These are phyloP conservation scores for Skeletonema menzelii DNA, from an alignment of 108 stramenopile species.

Conservation along the genomic window DNA sequence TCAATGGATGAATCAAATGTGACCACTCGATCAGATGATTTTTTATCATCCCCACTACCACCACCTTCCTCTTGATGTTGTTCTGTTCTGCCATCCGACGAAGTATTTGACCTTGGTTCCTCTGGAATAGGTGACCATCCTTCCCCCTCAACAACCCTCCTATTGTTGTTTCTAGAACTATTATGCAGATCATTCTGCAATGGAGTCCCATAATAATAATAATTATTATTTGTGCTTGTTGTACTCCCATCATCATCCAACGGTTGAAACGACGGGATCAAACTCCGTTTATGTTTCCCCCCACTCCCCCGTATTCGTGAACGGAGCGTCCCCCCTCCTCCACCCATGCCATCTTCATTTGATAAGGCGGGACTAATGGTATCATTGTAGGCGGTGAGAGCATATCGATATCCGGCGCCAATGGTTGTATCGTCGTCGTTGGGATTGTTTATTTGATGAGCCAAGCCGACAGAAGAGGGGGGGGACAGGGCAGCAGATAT, in stretches of 20 bases:
- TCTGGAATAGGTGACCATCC: slow-evolving; percentile 36
- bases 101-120: not conserved
- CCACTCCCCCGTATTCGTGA: slow-evolving; percentile 3
- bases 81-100: not conserved
- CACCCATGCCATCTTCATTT: slow-evolving; percentile 37
- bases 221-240: no score
- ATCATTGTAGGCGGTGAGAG: slow-evolving; percentile 34
- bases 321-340: slow-evolving; percentile 20
- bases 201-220: no score
- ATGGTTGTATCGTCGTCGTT: not conserved
- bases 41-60: not conserved
- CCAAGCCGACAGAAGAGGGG: no score
- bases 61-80: not conserved
- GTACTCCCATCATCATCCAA: not conserved
- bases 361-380: slow-evolving; percentile 22
- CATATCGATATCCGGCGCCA: slow-evolving; percentile 36
- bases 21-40: not conserved
- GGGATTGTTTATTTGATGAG: not conserved
- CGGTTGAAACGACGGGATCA: slow-evolving; percentile 16
- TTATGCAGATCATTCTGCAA: no score
- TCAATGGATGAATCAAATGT: not conserved
- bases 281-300: slow-evolving; percentile 10
- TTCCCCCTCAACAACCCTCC: not conserved
- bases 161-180: not conserved
- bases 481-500: no score